Conservation (phyloP, 2,329 filamentous ascomycete genomes). For the Laburnicola sp. region DNA sequence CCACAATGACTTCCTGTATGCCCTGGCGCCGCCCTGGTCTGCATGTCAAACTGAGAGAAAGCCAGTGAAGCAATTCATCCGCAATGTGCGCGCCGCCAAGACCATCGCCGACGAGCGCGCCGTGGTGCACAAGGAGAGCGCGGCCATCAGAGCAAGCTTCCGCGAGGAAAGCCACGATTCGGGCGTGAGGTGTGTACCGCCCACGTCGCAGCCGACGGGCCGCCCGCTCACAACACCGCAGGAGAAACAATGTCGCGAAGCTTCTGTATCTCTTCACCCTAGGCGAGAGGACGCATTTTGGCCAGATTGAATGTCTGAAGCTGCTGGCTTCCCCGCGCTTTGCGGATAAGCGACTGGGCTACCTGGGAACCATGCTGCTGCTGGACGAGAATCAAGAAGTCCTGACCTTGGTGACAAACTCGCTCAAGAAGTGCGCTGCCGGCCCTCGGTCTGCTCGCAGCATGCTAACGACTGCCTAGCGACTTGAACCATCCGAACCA, state of each 20-base stretch:
- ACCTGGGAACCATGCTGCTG: slow-evolving; percentile 92
- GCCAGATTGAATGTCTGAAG: slow-evolving; percentile 98
- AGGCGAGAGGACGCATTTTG: slow-evolving; percentile 96
- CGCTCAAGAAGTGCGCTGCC: slow-evolving; percentile 80
- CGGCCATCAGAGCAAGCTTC: slow-evolving; percentile 95
- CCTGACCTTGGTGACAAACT: slow-evolving; percentile 94
- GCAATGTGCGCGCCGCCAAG: slow-evolving; percentile 97
- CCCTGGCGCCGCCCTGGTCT: slow-evolving; percentile 34
- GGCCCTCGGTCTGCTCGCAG: neutral
- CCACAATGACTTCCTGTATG: slow-evolving; percentile 61
- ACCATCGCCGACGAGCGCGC: slow-evolving; percentile 98
- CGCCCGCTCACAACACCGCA: slow-evolving; percentile 48
- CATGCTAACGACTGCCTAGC: slow-evolving; percentile 54
- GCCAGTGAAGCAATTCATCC: slow-evolving; percentile 98
- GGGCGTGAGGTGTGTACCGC: slow-evolving; percentile 70
- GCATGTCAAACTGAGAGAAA: slow-evolving; percentile 34
- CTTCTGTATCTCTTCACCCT: slow-evolving; percentile 97
- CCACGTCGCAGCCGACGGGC: slow-evolving; percentile 13
- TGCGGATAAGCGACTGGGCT: slow-evolving; percentile 94
- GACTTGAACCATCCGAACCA: slow-evolving; percentile 97
- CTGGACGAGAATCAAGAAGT: slow-evolving; percentile 99
- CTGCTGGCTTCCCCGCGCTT: slow-evolving; percentile 95
- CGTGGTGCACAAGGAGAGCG: slow-evolving; percentile 98
- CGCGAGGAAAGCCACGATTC: slow-evolving; percentile 94
- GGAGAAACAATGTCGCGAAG: slow-evolving; percentile 98